These are phyloP conservation scores for Penicillium italicum DNA, from an alignment of 2,329 filamentous ascomycete species.

Conservation along the genomic window DNA sequence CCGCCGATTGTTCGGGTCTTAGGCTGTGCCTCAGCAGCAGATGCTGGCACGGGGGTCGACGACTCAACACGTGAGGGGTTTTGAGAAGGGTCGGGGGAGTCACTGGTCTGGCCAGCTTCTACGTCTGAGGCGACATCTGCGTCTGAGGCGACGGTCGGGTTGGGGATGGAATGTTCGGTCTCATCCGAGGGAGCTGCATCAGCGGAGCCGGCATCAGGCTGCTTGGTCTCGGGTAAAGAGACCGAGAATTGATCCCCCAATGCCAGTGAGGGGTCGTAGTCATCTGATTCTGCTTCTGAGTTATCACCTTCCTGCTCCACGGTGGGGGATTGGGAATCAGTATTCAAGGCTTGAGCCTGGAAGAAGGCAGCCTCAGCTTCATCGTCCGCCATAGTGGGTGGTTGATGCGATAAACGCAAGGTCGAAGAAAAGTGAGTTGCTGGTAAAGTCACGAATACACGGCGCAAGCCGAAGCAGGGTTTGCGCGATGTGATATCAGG, in stretches of 20 bases:
- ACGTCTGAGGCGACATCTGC: conserved; percentile 23
- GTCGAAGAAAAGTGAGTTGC: neutral
- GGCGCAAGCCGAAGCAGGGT: neutral
- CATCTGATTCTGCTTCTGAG: conserved; percentile 54
- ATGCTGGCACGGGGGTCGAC: conserved; percentile 30
- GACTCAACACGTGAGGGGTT: conserved; percentile 36
- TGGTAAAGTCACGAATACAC: neutral
- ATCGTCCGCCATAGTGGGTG: conserved; percentile 49
- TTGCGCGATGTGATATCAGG: neutral
- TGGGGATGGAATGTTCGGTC: conserved; percentile 22
- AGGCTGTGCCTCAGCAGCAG: conserved; percentile 34
- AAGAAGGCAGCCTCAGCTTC: conserved; percentile 54
- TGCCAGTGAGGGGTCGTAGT: conserved; percentile 53
- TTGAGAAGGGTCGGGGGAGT: conserved; percentile 30
- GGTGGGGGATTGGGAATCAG: conserved; percentile 38
- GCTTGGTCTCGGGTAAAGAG: conserved; percentile 30
- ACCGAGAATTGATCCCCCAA: conserved; percentile 41
- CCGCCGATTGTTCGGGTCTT: conserved; percentile 56
- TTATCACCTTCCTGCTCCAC: conserved; percentile 55
- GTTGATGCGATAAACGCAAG: conserved; percentile 4
- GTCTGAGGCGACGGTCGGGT: conserved; percentile 25
- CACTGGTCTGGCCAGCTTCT: conserved; percentile 29
- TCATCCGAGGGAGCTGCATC: conserved; percentile 23
- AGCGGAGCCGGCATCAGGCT: conserved; percentile 29
- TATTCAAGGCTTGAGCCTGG: conserved; percentile 46